These are phyloP conservation scores for Mucor lusitanicus DNA, from an alignment of 371 early-diverging fungal species.

Conservation along the genomic window DNA sequence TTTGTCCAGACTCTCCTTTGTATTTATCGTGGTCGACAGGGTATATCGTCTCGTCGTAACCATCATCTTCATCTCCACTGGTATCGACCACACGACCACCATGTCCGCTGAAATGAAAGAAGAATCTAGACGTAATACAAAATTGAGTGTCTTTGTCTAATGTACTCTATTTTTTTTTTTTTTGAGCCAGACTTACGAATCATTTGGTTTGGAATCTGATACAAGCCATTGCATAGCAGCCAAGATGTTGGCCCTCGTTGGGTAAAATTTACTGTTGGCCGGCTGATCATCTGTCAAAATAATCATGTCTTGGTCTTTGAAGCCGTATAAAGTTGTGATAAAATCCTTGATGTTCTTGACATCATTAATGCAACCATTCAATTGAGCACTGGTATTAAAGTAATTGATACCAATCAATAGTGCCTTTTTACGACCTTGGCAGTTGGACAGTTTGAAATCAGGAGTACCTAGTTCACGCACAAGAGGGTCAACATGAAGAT, in stretches of 20 bases:
- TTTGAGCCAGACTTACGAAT: constrained; percentile 57
- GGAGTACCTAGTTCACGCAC: constrained; percentile 19
- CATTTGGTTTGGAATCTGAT: constrained; percentile 76
- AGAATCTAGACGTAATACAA: constrained; percentile 49
- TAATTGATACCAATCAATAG: constrained; percentile 94
- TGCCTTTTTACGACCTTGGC: constrained; percentile 74
- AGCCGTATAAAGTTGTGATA: constrained; percentile 63
- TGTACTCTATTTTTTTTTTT: too few species aligned
- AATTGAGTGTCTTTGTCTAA: too few species aligned
- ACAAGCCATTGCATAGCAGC: constrained; percentile 89
- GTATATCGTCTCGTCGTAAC: constrained; percentile 58
- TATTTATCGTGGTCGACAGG: constrained; percentile 79
- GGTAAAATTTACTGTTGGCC: constrained; percentile 60
- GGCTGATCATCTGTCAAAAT: constrained; percentile 85
- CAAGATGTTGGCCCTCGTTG: constrained; percentile 80
- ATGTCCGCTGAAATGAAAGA: constrained; percentile 92
- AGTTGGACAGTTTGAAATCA: constrained; percentile 63
- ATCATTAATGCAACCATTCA: constrained; percentile 89
- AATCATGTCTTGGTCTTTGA: constrained; percentile 72
- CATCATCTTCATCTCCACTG: constrained; percentile 87
- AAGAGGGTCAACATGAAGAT: constrained; percentile 34
- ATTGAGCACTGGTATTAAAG: constrained; percentile 62
- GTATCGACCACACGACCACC: constrained; percentile 72
- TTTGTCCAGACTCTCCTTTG: constrained; percentile 68
- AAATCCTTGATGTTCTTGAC: constrained; percentile 81